Base-by-base conservation (phyloP, 345 rosid species). In the Streptanthus diversifolius region DNA sequence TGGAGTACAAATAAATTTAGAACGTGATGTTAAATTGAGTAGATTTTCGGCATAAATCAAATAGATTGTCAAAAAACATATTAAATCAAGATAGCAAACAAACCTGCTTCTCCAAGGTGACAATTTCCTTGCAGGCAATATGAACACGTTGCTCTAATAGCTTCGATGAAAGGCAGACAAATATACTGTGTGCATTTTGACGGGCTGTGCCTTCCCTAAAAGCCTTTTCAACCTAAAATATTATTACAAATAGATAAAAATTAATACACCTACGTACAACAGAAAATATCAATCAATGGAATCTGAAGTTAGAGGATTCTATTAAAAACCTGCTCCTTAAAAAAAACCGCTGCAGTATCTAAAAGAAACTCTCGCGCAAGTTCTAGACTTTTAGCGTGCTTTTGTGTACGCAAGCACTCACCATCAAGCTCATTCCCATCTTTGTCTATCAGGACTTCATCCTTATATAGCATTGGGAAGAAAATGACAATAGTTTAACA, bases 351-450 rank as follows among this genome's bases (percentile, higher is more conserved):
- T 53, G 97, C 97, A 35, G 97, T 95, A 85, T 95, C 99, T 32
- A 95, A 85, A 79, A 95, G 99, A 85, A 95, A 95, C 81, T 95
- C 99, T 80, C 99, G 91, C 80, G 99, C 99, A 83, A 91, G 99
- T 82, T 95, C 99, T 66, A 97, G 97, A 88, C 97, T 95, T 87
- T 95, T 95, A 49, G 96, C 99, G 76, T 95, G 99, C 83, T 95
- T 90, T 77, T 95, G 99, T 36, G 99, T 96, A 79, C 95, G 97
- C 69, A 86, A 87, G 82, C 98, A 91, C 73, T 95, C 97, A 63
- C 90, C 97, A 85, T 95, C 99, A 51, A 95, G 83, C 72, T 91
- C 99, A 85, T 88, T 91, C 66, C 96, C 97, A 25, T 95, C 99
- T 86, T 80, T 87, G 81, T 95, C 99, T 82, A 90, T 66, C 83